Evolutionary conservation across 2,329 filamentous ascomycete genomes (phyloP).

Genomic region (Neonectria sp.): DNA sequence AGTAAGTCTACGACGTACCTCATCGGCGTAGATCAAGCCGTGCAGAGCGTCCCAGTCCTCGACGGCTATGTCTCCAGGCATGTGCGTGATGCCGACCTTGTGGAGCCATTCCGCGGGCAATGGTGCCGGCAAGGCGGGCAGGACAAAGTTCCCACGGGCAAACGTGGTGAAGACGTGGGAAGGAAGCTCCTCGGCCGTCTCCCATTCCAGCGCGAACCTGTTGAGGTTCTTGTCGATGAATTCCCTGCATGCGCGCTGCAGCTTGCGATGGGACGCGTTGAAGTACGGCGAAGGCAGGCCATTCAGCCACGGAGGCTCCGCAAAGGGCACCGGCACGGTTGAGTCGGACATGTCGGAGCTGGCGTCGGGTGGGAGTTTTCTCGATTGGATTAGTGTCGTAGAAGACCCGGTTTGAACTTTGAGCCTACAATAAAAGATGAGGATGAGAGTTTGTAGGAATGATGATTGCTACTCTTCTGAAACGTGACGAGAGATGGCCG

Average conservation of each 20-base stretch:
- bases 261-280: slow-evolving; percentile 74
- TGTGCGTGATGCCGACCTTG: slow-evolving; percentile 74
- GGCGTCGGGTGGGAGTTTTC: not conserved
- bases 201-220: slow-evolving; percentile 78
- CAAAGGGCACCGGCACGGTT: slow-evolving; percentile 67
- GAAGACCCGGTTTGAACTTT: too few relatives aligned
- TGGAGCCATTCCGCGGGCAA: slow-evolving; percentile 79
- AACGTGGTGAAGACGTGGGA: slow-evolving; percentile 76
- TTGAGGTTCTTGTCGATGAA: slow-evolving; percentile 77
- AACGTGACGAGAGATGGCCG: too few relatives aligned
- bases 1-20: slow-evolving; percentile 33
- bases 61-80: slow-evolving; percentile 76
- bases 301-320: slow-evolving; percentile 79
- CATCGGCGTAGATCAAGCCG: slow-evolving; percentile 78
- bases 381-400: too few relatives aligned
- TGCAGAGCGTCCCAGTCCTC: slow-evolving; percentile 84
- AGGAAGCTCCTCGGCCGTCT: slow-evolving; percentile 74
- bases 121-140: slow-evolving; percentile 79
- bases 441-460: too few relatives aligned
- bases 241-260: slow-evolving; percentile 77
- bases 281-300: slow-evolving; percentile 82
- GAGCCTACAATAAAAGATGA: too few relatives aligned
- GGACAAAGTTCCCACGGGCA: slow-evolving; percentile 75
- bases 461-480: too few relatives aligned
- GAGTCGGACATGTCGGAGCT: not conserved